Conservation (phyloP, 805 yeast genomes). For the Saccharomycopsis sp. region DNA sequence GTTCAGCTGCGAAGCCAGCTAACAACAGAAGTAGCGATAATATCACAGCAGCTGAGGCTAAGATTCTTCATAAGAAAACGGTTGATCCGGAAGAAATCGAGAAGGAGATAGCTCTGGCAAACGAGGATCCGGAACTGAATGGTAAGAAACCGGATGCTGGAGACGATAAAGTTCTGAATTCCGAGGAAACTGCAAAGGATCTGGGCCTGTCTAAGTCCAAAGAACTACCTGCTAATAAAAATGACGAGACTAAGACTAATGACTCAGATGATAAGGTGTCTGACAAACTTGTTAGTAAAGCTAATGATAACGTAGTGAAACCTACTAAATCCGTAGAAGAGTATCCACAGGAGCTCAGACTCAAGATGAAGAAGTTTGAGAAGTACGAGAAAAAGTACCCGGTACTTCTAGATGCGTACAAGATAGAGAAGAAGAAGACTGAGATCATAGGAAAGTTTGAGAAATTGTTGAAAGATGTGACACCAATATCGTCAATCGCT, state of each 20-base stretch:
- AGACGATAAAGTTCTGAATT: too few species aligned
- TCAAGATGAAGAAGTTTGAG: constrained; percentile 64
- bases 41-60: constrained; percentile 20
- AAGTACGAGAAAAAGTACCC: constrained; percentile 94
- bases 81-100: constrained; percentile 40
- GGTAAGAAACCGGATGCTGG: constrained; percentile 15
- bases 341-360: constrained; percentile 39
- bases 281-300: not conserved
- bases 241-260: constrained; percentile 22
- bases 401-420: constrained; percentile 73
- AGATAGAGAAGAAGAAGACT: constrained; percentile 63
- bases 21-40: constrained; percentile 7
- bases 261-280: constrained; percentile 19
- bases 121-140: not conserved
- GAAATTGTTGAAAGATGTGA: constrained; percentile 62
- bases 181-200: too few species aligned
- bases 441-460: constrained; percentile 60
- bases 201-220: too few species aligned
- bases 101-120: constrained; percentile 20
- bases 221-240: constrained; percentile 20
- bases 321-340: not conserved
- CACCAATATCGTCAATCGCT: constrained; percentile 70
- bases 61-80: constrained; percentile 36
- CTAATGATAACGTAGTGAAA: not conserved
- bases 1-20: not conserved